Evolutionary conservation across 2,329 filamentous ascomycete genomes (phyloP), one percentile per base, ranked within the genome.

Genomic region (Cordyceps farinosa): DNA sequence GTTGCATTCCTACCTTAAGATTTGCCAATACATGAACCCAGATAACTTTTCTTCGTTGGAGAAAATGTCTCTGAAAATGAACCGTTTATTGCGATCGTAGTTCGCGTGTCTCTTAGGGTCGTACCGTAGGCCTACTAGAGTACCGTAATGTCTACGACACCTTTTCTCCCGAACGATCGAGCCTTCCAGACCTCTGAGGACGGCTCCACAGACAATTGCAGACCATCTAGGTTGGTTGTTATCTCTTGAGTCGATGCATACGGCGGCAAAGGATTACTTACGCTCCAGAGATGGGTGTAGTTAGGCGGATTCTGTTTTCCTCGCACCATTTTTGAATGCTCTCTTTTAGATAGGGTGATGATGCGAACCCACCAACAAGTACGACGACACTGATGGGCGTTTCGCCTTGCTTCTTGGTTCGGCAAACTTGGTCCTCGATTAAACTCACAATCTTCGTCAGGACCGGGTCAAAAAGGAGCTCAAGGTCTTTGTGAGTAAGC

Each of bases 161-260:
- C 60, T 66, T 32, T 61, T 66, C 36, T 66, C 64, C 0, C 38
- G 44, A 38, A 64, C 59, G 22, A 64, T 65, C 4, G 29, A 62
- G 2, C 65, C 65, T 50, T 66, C 65, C 4, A 66, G 47, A 0
- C 65, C 65, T 30, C 65, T 38, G 0, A 66, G 22, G 1, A 66
- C 65, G 27, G 62, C 65, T 6, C 65, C 65, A 3, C 51, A 54
- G 3, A 61, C 62, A 34, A 66, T 52, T 7, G 65, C 65, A 17
- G 62, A 64, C 65, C 65, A 66, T 3, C 65, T 66, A 2, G 3
- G 48, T 30, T 13, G n/a, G 7, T 4, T n/a, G 34, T 50, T 38
- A 36, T 30, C 1, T 55, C 38, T 22, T 1, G 22, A 22, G 22
- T 22, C 22, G 1, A 22, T 22, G 22, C 22, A 1, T 1, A 22